Base-by-base conservation (phyloP, 208 protist species). In the Acanthamoeba rhysodes region DNA sequence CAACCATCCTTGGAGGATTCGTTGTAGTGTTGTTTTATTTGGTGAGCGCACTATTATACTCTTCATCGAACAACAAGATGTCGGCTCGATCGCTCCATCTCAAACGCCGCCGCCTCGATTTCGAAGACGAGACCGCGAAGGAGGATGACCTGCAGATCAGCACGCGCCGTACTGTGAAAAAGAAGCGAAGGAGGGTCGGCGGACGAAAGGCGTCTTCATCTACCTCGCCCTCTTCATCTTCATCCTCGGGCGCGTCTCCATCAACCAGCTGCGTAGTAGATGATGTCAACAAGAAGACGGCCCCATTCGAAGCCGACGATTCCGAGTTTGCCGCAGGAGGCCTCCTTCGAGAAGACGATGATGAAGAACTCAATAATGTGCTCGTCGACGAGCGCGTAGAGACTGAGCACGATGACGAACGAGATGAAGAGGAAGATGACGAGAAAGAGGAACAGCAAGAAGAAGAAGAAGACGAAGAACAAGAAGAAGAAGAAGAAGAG, bases 61-160 rank as follows among this genome's bases (percentile, higher is more conserved):
- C n/a, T n/a, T n/a, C n/a, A n/a, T n/a, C n/a, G n/a, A n/a, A n/a
- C n/a, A n/a, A 82, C 64, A 57, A 48, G 4, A 82, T 82, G 74
- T 24, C 74, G 37, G 45, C 48, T 18, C 74, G 74, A 8, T 72
- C 74, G 10, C 74, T 82, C 14, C 37, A 82, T 53, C 74, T 87
- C 48, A 87, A 87, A 24, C 78, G 78, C 29, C 41, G 78, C 20
- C 78, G 78, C 1, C 78, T 87, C 50, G 78, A 87, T 6, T 87
- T 87, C 78, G 78, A 87, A n/a, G 53, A 87, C 29, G 48, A 85
- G 8, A 22, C 14, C 10, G 34, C 41, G 0, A 62, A 32, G 20
- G 50, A 64, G 7, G 78, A 55, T 4, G 78, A 27, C 0, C 12
- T 29, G 64, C 24, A 12, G 22, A 41, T 48, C 41, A 87, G 78